These are phyloP conservation scores for Thraustotheca clavata DNA, from an alignment of 352 stramenopile genomes.

Conservation along the genomic window DNA sequence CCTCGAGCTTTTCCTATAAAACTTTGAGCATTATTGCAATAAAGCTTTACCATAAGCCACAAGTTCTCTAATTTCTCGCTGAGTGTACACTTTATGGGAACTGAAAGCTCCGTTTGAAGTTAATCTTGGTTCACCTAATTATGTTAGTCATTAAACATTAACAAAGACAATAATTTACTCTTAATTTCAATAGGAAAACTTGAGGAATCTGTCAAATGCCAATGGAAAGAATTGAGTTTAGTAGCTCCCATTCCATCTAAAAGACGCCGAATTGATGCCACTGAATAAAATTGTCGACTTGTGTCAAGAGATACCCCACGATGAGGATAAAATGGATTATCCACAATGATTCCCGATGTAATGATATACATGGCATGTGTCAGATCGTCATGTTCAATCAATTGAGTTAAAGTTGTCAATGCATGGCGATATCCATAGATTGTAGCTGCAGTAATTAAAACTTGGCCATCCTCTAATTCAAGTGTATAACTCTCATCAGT, in stretches of 20 bases:
- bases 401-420: conserved; percentile 13
- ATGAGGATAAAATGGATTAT: neutral
- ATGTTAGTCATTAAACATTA: neutral
- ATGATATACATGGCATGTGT: conserved; percentile 15
- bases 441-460: neutral
- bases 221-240: conserved; percentile 24
- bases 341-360: neutral
- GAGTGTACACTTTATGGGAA: conserved; percentile 22
- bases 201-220: conserved; percentile 20
- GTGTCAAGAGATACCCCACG: conserved; percentile 20
- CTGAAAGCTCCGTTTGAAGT: conserved; percentile 17
- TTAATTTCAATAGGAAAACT: conserved; percentile 23
- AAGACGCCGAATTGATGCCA: conserved; percentile 11
- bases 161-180: neutral
- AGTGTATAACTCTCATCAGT: conserved; percentile 17
- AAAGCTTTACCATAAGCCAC: conserved; percentile 22
- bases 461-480: neutral
- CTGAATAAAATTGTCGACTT: conserved; percentile 20
- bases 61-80: conserved; percentile 22
- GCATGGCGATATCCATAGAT: conserved; percentile 17
- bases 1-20: conserved; percentile 19
- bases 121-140: conserved; percentile 11
- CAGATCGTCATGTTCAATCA: conserved; percentile 19
- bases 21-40: neutral
- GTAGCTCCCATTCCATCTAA: conserved; percentile 12